These are phyloP conservation scores for Zasmidium cellare DNA, from an alignment of 2,329 filamentous ascomycete species.

Conservation along the genomic window DNA sequence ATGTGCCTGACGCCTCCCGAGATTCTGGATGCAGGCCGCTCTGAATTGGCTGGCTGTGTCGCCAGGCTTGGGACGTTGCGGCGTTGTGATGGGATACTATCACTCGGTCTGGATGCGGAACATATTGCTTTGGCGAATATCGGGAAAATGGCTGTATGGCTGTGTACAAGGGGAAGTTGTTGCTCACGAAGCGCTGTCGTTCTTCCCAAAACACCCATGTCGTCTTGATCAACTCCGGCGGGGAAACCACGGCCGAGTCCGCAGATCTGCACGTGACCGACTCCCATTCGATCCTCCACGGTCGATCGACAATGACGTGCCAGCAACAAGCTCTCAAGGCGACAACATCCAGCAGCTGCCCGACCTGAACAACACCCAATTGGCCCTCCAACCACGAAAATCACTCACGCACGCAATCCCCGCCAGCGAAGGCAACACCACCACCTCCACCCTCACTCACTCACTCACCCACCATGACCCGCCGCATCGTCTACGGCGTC, in stretches of 20 bases:
- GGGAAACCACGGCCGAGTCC: not conserved
- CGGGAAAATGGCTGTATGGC: too few relatives aligned
- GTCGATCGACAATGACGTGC: not conserved
- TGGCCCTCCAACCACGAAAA: too few relatives aligned
- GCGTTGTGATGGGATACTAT: not conserved
- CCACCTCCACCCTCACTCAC: not conserved
- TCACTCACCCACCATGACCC: slow-evolving; percentile 42
- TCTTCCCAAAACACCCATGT: too few relatives aligned
- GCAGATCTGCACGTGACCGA: not conserved
- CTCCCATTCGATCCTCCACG: not conserved
- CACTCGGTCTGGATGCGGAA: not conserved
- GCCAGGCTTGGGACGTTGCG: not conserved
- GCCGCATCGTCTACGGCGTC: slow-evolving; percentile 50
- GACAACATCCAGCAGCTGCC: not conserved
- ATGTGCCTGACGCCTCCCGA: not conserved
- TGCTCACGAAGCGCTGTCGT: too few relatives aligned
- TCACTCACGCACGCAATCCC: slow-evolving; percentile 1
- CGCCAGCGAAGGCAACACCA: not conserved
- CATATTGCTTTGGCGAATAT: not conserved
- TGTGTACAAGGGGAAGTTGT: too few relatives aligned
- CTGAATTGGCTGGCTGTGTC: not conserved
- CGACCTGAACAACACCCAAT: too few relatives aligned
- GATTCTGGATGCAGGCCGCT: not conserved
- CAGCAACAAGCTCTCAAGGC: not conserved
- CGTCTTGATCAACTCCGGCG: not conserved